phyloP scores from a whole-genome alignment of 2,329 filamentous ascomycete species.

The Hypocrella siamensis region DNA sequence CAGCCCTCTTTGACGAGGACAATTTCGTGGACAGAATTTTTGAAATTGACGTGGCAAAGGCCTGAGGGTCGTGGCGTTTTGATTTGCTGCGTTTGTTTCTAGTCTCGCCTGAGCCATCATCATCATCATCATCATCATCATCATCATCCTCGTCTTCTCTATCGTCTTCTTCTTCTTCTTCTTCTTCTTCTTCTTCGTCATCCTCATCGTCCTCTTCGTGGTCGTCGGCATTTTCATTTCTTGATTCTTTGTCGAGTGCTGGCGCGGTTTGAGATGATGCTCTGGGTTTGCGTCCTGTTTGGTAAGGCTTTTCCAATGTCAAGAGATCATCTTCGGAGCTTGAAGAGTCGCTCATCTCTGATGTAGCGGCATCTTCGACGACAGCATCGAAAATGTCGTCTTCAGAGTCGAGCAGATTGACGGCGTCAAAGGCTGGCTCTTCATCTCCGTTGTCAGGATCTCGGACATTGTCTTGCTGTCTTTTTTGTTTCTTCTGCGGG shows the following conservation, averaged over 20 bases:
- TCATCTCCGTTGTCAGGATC: constrained; percentile 28
- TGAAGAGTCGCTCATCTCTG: constrained; percentile 13
- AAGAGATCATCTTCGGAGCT: not conserved
- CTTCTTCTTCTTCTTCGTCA: constrained; percentile 14
- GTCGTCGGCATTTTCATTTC: constrained; percentile 16
- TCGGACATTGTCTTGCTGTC: constrained; percentile 32
- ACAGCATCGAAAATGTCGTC: constrained; percentile 38
- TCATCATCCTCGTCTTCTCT: constrained; percentile 26
- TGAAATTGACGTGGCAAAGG: constrained; percentile 83
- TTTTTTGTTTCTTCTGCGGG: constrained; percentile 37
- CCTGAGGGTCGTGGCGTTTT: constrained; percentile 83
- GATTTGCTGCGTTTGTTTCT: constrained; percentile 36
- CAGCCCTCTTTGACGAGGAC: constrained; percentile 61
- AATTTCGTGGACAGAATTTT: constrained; percentile 89
- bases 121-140: constrained; percentile 22
- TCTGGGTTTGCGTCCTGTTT: not conserved
- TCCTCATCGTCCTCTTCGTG: constrained; percentile 12
- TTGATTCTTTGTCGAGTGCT: not conserved
- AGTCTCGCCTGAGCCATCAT: constrained; percentile 17
- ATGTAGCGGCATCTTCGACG: constrained; percentile 31
- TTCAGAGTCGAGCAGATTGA: constrained; percentile 40
- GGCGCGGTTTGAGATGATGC: not conserved
- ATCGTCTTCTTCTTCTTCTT: too few species aligned
- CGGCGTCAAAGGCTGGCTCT: constrained; percentile 29
- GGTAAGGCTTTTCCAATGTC: not conserved